Percentiles rank a stretch among this genome's conserved stretches.
Conservation (phyloP, 1,139 yeast genomes). For the Geotrichum klebahnii region DNA sequence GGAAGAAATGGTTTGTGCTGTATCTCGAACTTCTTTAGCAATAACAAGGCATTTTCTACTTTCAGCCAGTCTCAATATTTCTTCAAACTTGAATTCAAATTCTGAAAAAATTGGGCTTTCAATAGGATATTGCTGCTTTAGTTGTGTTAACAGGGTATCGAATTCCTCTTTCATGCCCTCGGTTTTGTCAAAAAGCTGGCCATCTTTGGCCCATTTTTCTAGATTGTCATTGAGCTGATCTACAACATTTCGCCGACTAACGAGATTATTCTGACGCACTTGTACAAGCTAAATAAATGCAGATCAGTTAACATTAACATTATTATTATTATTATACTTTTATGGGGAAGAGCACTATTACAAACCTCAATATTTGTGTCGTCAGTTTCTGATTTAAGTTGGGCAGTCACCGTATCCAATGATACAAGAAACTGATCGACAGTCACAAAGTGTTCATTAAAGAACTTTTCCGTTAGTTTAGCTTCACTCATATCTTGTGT, state of each 20-base stretch:
- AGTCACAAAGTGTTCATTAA: constrained; percentile 27
- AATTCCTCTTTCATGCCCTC: constrained; percentile 1
- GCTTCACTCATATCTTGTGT: constrained; percentile 3
- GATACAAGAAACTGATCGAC: constrained; percentile 23
- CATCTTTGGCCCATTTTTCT: constrained; percentile 6
- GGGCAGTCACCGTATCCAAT: constrained; percentile 27
- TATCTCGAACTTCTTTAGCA: constrained; percentile 11
- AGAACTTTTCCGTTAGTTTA: constrained; percentile 12
- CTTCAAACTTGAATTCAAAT: background rate
- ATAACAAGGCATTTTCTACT: constrained; percentile 5
- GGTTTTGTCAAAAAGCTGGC: constrained; percentile 7
- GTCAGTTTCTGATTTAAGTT: constrained; percentile 20
- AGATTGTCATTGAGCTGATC: constrained; percentile 3
- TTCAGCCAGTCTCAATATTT: constrained; percentile 2
- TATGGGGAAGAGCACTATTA: background rate
- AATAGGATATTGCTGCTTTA: constrained; percentile 6
- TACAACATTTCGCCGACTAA: background rate
- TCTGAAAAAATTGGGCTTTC: background rate
- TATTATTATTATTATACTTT: background rate
- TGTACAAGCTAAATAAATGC: constrained; percentile 4
- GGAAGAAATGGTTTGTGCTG: background rate
- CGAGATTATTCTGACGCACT: background rate
- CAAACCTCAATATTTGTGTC: constrained; percentile 15
- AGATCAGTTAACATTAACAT: background rate
- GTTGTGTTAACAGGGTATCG: background rate